Evolutionary conservation across 495 filamentous ascomycete genomes (phyloP).

Genomic region (Annulohypoxylon bovei): DNA sequence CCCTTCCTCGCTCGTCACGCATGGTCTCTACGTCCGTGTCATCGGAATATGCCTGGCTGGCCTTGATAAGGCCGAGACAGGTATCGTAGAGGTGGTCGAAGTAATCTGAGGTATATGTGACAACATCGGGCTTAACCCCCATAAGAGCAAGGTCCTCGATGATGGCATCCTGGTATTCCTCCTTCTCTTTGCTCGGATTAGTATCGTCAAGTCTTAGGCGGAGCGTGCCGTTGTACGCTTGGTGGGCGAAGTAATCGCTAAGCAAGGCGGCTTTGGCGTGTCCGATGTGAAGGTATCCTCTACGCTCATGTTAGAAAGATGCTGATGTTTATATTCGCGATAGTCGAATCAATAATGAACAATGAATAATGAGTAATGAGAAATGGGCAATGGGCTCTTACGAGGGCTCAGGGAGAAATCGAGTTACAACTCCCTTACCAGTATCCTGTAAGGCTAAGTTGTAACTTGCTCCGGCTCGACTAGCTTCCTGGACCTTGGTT

Average conservation of each 20-base stretch:
- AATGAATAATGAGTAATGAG: background rate
- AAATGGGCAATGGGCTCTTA: slow-evolving; percentile 53
- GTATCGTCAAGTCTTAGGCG: slow-evolving; percentile 92
- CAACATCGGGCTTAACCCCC: slow-evolving; percentile 83
- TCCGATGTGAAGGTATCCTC: slow-evolving; percentile 90
- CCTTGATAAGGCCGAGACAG: slow-evolving; percentile 80
- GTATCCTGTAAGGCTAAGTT: slow-evolving; percentile 87
- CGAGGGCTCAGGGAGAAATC: slow-evolving; percentile 97
- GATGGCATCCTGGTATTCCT: slow-evolving; percentile 91
- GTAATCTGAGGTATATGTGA: slow-evolving; percentile 87
- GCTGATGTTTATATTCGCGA: background rate
- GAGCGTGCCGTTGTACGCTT: slow-evolving; percentile 84
- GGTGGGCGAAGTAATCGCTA: slow-evolving; percentile 93
- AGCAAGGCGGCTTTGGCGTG: slow-evolving; percentile 93
- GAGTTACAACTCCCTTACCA: slow-evolving; percentile 91
- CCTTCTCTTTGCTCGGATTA: slow-evolving; percentile 91
- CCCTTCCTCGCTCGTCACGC: slow-evolving; percentile 78
- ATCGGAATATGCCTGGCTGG: slow-evolving; percentile 88
- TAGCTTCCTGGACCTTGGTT: slow-evolving; percentile 76
- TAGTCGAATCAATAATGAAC: background rate
- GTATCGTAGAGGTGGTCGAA: slow-evolving; percentile 87
- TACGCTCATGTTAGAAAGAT: slow-evolving; percentile 32
- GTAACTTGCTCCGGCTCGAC: slow-evolving; percentile 87
- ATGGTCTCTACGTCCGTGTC: slow-evolving; percentile 90
- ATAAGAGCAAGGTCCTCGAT: slow-evolving; percentile 85